phyloP scores from a whole-genome alignment of 1,284 basidiomycete species.

The Ganoderma sinense region DNA sequence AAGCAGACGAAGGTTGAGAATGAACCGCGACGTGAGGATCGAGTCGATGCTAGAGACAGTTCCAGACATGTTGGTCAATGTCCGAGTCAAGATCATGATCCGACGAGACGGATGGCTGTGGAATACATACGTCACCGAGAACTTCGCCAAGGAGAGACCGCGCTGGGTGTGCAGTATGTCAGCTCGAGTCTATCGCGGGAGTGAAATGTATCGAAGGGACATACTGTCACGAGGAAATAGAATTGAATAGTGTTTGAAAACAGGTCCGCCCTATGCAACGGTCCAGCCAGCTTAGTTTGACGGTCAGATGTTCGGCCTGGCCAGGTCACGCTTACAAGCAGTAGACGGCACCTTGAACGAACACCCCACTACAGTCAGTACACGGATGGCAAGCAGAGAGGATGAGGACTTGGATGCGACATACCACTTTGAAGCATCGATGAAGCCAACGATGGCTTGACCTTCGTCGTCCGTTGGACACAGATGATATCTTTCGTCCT shows the following conservation, averaged over 20 bases:
- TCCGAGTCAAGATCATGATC: not conserved
- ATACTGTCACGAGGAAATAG: not conserved
- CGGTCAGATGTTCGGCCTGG: not conserved
- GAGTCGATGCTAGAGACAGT: slow-evolving; percentile 5
- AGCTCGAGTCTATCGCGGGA: not conserved
- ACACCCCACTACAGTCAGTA: not conserved
- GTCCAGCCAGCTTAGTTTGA: not conserved
- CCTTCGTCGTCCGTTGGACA: not conserved
- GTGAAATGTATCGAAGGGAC: not conserved
- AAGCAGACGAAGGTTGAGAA: slow-evolving; percentile 20
- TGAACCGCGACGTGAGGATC: slow-evolving; percentile 24
- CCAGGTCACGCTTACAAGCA: not conserved
- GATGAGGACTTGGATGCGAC: not conserved
- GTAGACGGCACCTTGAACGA: not conserved
- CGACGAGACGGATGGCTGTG: not conserved
- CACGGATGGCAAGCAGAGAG: not conserved
- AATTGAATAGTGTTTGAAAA: not conserved
- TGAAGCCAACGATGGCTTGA: not conserved
- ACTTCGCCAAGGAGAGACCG: not conserved
- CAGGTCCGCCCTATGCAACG: not conserved
- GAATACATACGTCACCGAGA: not conserved
- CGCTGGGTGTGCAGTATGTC: not conserved
- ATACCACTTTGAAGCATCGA: not conserved
- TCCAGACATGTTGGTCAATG: not conserved
- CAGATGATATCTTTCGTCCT: not conserved